Evolutionary conservation across 441 rosid species (phyloP), one percentile per base, ranked within the genome.

Genomic region (Arabidopsis lyrata): DNA sequence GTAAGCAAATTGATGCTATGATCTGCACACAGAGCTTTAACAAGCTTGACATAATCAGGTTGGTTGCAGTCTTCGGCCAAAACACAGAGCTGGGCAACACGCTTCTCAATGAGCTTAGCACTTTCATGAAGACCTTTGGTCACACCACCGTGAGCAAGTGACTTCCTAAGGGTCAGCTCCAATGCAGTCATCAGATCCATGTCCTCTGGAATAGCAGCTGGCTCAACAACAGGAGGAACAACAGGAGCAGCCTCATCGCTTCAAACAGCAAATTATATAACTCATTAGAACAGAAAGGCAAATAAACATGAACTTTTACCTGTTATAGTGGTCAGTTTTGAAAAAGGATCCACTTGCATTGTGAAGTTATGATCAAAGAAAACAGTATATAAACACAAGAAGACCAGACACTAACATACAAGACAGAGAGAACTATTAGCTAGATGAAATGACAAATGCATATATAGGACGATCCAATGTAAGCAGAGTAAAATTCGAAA

Each of bases 41-140:
- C 97, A 73, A 91, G 83, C 76, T 93, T 87, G 38, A 89, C 82
- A 59, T 91, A 93, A 63, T 91, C 97, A 62, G 97, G 89, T 60
- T 89, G 93, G 78, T 93, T 82, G 66, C 98, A 93, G 80, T 91
- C 96, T 78, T 93, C 95, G 5, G 97, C 98, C 78, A 93, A 58
- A 2, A 93, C 87, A 74, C 89, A 86, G 5, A 93, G 90, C 81
- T 86, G 88, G 8, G 92, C 93, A 1, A 81, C 82, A 52, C 87
- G 87, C 86, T 91, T 89, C 81, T 93, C 98, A 24, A 93, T 86
- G 59, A 88, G 86, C 84, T 93, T 93, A 6, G 97, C 91, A 4
- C 87, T 83, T 70, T 91, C 93, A 4, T 90, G 95, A 31, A 93
- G 86, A 16, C 97, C 98, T 9, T 87, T 87, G 12, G 79, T 77